A percentile compares a stretch with the other conserved stretches of the same genome.
phyloP scores from a whole-genome alignment of 164 flowering plant genomes.

The Magnolia changhungtana region DNA sequence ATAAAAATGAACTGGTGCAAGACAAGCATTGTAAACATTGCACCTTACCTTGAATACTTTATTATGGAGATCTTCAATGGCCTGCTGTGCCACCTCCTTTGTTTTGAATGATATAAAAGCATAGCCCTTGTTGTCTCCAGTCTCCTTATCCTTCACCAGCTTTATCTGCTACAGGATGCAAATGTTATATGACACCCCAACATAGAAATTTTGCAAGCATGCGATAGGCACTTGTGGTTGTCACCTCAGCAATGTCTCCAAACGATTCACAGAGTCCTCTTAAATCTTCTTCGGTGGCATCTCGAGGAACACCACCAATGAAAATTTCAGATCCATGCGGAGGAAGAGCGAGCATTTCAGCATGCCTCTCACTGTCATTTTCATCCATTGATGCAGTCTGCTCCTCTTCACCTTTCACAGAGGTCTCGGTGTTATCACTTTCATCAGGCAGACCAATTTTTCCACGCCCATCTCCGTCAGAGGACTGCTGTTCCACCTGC shows the following conservation, averaged over 20 bases:
- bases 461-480: slow-evolving; percentile 26
- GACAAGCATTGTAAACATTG: not conserved
- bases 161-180: slow-evolving; percentile 49
- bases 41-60: slow-evolving; percentile 77
- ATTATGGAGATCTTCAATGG: slow-evolving; percentile 70
- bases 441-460: slow-evolving; percentile 36
- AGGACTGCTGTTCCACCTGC: slow-evolving; percentile 34
- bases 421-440: slow-evolving; percentile 23
- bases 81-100: slow-evolving; percentile 75
- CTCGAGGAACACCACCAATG: slow-evolving; percentile 89
- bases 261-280: slow-evolving; percentile 68
- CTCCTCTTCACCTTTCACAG: slow-evolving; percentile 45
- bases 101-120: slow-evolving; percentile 79
- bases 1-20: not conserved
- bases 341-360: slow-evolving; percentile 85
- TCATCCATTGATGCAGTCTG: slow-evolving; percentile 28
- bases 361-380: slow-evolving; percentile 55
- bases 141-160: slow-evolving; percentile 70
- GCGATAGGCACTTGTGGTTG: not conserved
- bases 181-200: not conserved
- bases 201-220: not conserved
- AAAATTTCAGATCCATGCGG: slow-evolving; percentile 96
- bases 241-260: slow-evolving; percentile 82
- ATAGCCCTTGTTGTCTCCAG: slow-evolving; percentile 86
- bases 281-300: slow-evolving; percentile 69